Percentiles rank a stretch among this genome's conserved stretches.
Conservation (phyloP, 2,329 filamentous ascomycete genomes). For the Botrytis aclada region DNA sequence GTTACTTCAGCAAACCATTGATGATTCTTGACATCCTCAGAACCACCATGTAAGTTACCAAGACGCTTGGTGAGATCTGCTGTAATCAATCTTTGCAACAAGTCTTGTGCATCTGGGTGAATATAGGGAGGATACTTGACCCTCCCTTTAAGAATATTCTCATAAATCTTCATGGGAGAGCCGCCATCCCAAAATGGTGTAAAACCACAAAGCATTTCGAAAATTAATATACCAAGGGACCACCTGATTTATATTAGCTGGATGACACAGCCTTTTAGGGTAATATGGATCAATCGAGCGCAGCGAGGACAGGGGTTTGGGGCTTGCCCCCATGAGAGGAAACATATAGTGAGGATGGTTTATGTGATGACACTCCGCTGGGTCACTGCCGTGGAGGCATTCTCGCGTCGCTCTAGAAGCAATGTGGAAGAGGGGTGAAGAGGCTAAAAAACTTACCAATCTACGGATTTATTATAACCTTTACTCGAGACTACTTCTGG, state of each 20-base stretch:
- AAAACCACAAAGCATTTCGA: constrained; percentile 99
- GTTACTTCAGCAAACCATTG: constrained; percentile 97
- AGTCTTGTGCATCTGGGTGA: constrained; percentile 87
- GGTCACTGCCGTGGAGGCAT: neutral
- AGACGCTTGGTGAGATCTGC: constrained; percentile 90
- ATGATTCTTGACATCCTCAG: constrained; percentile 91
- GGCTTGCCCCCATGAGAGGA: constrained; percentile 2
- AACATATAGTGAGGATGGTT: constrained; percentile 9
- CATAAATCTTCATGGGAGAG: constrained; percentile 98
- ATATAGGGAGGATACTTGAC: constrained; percentile 98
- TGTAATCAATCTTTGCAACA: constrained; percentile 90
- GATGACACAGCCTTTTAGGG: neutral
- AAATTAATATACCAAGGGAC: constrained; percentile 97
- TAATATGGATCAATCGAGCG: neutral
- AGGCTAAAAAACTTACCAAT: constrained; percentile 58
- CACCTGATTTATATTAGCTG: constrained; percentile 60
- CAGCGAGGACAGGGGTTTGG: constrained; percentile 9
- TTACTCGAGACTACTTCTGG: constrained; percentile 99
- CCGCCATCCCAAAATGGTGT: constrained; percentile 99
- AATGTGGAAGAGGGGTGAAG: constrained; percentile 40
- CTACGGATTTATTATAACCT: constrained; percentile 98
- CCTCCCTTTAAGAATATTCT: constrained; percentile 93
- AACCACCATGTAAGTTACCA: constrained; percentile 88
- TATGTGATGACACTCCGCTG: neutral
- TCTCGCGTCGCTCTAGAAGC: neutral